A percentile compares a stretch with the other conserved stretches of the same genome.
phyloP scores from a whole-genome alignment of 768 basidiomycete species.

The Psilocybe cyanescens region DNA sequence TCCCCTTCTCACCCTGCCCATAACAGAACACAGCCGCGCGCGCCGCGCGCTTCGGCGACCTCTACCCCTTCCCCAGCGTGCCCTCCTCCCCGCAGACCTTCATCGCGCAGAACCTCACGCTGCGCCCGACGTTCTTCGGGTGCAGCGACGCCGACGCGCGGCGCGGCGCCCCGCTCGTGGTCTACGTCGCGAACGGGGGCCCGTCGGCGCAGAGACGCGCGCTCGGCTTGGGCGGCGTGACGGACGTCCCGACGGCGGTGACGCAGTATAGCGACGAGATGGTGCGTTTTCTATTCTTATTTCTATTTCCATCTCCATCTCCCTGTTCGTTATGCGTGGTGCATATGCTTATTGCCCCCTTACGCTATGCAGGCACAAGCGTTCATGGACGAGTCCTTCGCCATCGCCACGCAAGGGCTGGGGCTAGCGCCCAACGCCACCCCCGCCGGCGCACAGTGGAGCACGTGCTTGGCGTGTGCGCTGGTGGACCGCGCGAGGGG shows the following conservation, averaged over 20 bases:
- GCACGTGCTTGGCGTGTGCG: constrained; percentile 12
- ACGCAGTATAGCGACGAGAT: constrained; percentile 4
- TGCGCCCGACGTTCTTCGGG: constrained; percentile 11
- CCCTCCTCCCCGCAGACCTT: constrained; percentile 11
- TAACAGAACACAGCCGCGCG: constrained; percentile 10
- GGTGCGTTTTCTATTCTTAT: not conserved
- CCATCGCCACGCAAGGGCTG: constrained; percentile 14
- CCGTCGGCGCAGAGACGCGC: constrained; percentile 9
- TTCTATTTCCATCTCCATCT: too few relatives aligned
- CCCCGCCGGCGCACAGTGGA: constrained; percentile 7
- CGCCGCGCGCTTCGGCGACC: constrained; percentile 5
- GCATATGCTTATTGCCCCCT: too few relatives aligned
- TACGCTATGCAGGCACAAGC: not conserved
- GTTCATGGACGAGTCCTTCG: constrained; percentile 14
- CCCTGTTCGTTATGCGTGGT: too few relatives aligned
- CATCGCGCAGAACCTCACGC: constrained; percentile 5
- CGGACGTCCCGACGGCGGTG: constrained; percentile 2
- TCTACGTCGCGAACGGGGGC: constrained; percentile 12
- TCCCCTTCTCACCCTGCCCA: too few relatives aligned
- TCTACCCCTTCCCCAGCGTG: constrained; percentile 12
- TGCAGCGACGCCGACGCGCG: constrained; percentile 1
- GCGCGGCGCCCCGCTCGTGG: constrained; percentile 4
- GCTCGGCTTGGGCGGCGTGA: constrained; percentile 8
- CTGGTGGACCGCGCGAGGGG: constrained; percentile 11
- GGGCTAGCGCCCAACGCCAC: constrained; percentile 7